Conservation (phyloP, 352 stramenopile species). For the Pythium insidiosum region DNA sequence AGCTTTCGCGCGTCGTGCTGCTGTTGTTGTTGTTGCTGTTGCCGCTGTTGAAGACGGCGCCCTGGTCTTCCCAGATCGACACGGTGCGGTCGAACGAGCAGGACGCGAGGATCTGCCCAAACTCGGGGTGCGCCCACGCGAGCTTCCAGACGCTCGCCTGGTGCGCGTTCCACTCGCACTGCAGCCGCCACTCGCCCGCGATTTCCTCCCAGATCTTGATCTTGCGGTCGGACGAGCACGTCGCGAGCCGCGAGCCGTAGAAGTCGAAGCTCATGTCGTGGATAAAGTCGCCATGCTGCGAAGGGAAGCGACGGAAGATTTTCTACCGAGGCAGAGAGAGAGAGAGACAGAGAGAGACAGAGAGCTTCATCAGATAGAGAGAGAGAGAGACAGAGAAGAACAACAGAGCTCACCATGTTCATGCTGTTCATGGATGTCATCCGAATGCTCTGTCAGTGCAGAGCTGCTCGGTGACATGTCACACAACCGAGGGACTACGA, state of each 20-base stretch:
- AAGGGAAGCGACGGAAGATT: constrained; percentile 79
- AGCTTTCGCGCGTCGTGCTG: constrained; percentile 42
- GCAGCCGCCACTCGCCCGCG: constrained; percentile 75
- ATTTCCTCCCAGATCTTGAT: constrained; percentile 89
- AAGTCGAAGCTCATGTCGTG: constrained; percentile 92
- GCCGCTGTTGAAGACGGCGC: constrained; percentile 34
- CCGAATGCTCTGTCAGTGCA: too few species aligned
- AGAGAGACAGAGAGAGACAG: constrained; percentile 1
- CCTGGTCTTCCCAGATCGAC: constrained; percentile 93
- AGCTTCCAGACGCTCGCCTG: constrained; percentile 91
- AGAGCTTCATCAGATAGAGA: background rate
- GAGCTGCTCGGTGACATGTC: too few species aligned
- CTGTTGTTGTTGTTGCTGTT: constrained; percentile 1
- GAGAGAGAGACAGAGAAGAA: too few species aligned
- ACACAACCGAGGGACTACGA: too few species aligned
- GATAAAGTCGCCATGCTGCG: constrained; percentile 87
- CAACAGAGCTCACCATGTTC: too few species aligned
- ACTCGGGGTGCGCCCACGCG: constrained; percentile 94
- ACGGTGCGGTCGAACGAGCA: constrained; percentile 92
- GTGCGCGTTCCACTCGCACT: constrained; percentile 87
- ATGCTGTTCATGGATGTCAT: too few species aligned
- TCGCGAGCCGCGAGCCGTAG: constrained; percentile 87
- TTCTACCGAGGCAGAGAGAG: constrained; percentile 22
- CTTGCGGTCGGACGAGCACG: constrained; percentile 88
- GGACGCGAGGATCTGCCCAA: constrained; percentile 93